Evolutionary conservation across 768 basidiomycete genomes (phyloP), one percentile per base, ranked within the genome.

Genomic region (Tulasnella sp.): DNA sequence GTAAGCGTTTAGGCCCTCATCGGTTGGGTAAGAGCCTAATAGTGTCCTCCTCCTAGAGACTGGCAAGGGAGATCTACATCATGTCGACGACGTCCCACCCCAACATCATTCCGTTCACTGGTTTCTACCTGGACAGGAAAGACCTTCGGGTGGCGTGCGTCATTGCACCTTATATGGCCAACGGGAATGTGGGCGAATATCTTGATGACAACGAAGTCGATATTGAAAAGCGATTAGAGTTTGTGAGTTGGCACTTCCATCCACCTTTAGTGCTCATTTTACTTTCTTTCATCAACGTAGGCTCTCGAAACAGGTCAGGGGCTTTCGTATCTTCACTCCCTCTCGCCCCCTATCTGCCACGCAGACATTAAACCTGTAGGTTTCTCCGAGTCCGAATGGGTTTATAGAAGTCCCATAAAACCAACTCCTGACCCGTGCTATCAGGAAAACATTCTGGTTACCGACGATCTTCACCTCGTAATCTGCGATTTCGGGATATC

Each of bases 301-400:
- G 72, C 72, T 12, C 38, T 40, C 24, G 72, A 74, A 4, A 39
- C 38, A 40, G 72, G 39, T 12, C 21, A 27, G 2, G 72, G 72
- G 14, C 27, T 74, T 21, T 19, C 6, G n/a, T 74, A 74, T 42
- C 36, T 74, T 2, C 72, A 74, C 36, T 34, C 72, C 36, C 21
- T 5, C 5, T 4, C 3, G 34, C 72, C 72, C 36, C 72, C 72
- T 27, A 42, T 74, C 27, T 74, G 72, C 27, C 72, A 74, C 44
- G 72, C 39, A 34, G 72, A 74, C 36, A 74, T 74, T 34, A 74
- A 74, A 39, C 44, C 72, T 8, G 72, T 74, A 46, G 2, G 72
- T 74, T 38, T 44, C 19, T 71, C 24, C 27, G 9, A 68, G 5
- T 68, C n/a, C 62, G n/a, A 2, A 8, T n/a, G 56, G 10, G 21